Evolutionary conservation across 805 yeast genomes (phyloP), one percentile per base, ranked within the genome.

Genomic region (Saturnispora besseyi): DNA sequence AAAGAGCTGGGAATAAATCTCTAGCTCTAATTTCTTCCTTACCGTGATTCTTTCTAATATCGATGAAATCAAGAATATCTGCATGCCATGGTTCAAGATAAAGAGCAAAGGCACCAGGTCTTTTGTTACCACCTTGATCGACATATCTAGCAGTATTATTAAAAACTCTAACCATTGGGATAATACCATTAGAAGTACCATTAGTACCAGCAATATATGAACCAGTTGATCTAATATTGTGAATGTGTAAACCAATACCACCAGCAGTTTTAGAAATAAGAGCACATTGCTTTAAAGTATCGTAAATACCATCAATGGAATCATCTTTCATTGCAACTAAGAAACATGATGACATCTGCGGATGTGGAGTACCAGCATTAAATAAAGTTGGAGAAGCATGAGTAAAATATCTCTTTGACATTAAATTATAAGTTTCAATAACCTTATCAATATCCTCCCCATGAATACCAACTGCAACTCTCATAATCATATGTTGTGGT

Each of bases 1-100:
- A 78, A 54, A 78, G 68, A 13, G 82, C 82, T 46, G 79, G 79
- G 70, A 78, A 78, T 60, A 78, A 71, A 60, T 78, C 82, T 68
- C 83, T 72, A 29, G 83, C 81, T 62, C 82, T 70, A 55, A 75
- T 75, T 62, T 78, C 83, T 63, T 78, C 83, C 60, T 78, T 78
- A 58, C 83, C 83, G 61, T 78, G 82, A 61, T 78, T 78, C 66
- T 78, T 78, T 65, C 82, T 71, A 55, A 78, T 74, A 59, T 78
- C 82, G 50, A 78, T 70, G 56, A 78, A 77, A 51, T 78, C 82
- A 57, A 78, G 74, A 54, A 78, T 71, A 61, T 78, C 82, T 7
- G 80, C 66, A 61, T 78, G 83, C 83, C 83, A 78, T 60, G 83
- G 82, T 64, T 78, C 83, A 46, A 77, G 61, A 63, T 78, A 78